phyloP scores from a whole-genome alignment of 257 asterid genomes.

The Paulownia fortunei region DNA sequence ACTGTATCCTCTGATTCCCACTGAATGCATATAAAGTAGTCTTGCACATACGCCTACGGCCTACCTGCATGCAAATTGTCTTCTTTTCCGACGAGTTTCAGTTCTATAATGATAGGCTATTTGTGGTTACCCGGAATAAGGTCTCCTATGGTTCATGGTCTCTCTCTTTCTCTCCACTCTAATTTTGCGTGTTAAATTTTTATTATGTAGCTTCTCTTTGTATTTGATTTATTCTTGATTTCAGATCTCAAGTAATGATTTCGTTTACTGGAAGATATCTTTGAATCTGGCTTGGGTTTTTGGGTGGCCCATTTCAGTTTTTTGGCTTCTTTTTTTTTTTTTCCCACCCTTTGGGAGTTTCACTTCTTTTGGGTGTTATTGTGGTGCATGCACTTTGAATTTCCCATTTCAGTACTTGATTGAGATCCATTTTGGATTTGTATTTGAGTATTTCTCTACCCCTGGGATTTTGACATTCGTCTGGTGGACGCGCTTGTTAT shows the following conservation, averaged over 20 bases:
- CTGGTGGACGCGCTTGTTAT: no score
- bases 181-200: not conserved
- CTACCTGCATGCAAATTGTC: not conserved
- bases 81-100: not conserved
- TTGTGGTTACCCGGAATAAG: not conserved
- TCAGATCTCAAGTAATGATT: constrained; percentile 6
- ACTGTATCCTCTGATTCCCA: not conserved
- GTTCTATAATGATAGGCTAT: not conserved
- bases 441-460: no score
- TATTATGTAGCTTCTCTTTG: not conserved
- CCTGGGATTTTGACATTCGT: no score
- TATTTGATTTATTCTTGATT: not conserved
- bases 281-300: not conserved
- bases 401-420: no score
- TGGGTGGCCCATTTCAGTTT: not conserved
- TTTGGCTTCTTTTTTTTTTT: no score
- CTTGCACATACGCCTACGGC: not conserved
- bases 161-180: not conserved
- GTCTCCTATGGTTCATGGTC: not conserved
- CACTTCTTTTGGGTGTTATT: no score
- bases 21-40: not conserved
- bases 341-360: no score
- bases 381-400: no score
- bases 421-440: no score
- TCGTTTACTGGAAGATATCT: not conserved